Base-by-base conservation (phyloP, 2,329 filamentous ascomycete genomes). In the Ciborinia camelliae region DNA sequence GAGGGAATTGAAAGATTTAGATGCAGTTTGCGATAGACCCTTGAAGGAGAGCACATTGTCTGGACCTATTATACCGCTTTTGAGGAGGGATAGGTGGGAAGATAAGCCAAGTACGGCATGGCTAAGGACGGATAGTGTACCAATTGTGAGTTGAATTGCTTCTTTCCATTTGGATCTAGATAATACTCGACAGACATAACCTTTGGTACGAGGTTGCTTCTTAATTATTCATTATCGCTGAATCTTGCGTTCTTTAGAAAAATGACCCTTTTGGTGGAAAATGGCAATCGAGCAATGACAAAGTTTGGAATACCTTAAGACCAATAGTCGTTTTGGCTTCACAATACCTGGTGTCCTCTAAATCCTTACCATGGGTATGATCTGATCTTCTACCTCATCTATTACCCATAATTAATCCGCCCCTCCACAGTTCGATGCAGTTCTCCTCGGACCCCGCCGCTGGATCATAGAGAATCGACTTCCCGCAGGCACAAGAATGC, bases 201-300 rank as follows among this genome's bases (percentile, higher is more conserved):
- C 4, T 1, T 15, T 28, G 6, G 14, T 23, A 9, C 3, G 6
- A 18, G 2, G 1, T 1, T 18, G 8, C 2, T 58, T 30, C n/a
- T 10, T 35, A 8, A 26, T 10, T 20, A 3, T 47, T 18, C 7
- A 26, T n/a, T 3, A 6, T 35, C 14, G 4, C 41, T 58, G 28
- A 58, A n/a, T 47, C 4, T 47, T 18, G 2, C n/a, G 41, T 3
- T 7, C 2, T 6, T 20, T 47, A 58, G 55, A 58, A 39, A 9
- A 15, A 35, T 47, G 55, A 58, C 28, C 55, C 55, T 12, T 18
- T 18, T 1, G 55, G 41, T 10, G 55, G 55, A 58, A 58, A 15
- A 26, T 58, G 55, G 55, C 55, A 58, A 47, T 58, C 55, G 41
- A 58, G 55, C 20, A 58, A 58, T 7, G 55, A 58, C 10, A 26